Conservation (phyloP, 176 grass and related monocot genomes). For the Elymus sibiricus region DNA sequence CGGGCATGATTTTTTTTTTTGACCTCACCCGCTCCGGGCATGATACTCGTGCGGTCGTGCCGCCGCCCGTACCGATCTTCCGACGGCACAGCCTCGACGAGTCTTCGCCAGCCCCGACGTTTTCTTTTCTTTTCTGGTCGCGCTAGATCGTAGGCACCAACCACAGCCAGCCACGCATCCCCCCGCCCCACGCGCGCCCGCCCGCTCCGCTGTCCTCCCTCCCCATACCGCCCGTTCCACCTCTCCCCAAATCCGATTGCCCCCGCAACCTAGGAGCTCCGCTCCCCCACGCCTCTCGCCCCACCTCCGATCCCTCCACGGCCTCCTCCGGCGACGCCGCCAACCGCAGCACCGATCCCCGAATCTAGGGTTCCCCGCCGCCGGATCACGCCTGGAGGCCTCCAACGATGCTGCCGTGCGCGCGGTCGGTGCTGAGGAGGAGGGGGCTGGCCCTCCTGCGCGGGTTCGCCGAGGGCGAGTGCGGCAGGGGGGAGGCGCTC, state of each 20-base stretch:
- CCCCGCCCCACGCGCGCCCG: not conserved
- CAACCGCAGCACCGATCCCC: not conserved
- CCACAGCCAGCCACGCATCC: not conserved
- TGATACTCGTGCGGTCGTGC: slow-evolving; percentile 5
- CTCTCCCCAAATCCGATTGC: slow-evolving; percentile 18
- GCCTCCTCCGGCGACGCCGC: not conserved
- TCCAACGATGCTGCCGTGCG: slow-evolving; percentile 44
- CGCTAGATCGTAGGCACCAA: slow-evolving; percentile 15
- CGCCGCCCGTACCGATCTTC: slow-evolving; percentile 18
- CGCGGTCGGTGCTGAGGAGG: slow-evolving; percentile 45
- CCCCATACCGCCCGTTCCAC: slow-evolving; percentile 1
- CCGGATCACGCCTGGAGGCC: slow-evolving; percentile 20
- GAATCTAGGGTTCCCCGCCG: slow-evolving; percentile 39
- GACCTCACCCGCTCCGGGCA: no score
- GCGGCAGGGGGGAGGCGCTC: slow-evolving; percentile 37
- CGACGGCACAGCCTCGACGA: slow-evolving; percentile 1
- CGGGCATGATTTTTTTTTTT: no score
- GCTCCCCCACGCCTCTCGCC: slow-evolving; percentile 18
- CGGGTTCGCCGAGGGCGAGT: slow-evolving; percentile 19
- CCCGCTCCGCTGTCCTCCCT: not conserved
- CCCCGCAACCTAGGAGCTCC: slow-evolving; percentile 13
- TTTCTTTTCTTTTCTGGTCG: not conserved
- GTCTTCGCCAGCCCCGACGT: not conserved
- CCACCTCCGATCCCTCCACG: slow-evolving; percentile 9
- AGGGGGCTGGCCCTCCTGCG: slow-evolving; percentile 39